Evolutionary conservation across 495 filamentous ascomycete genomes (phyloP).

Genomic region (Talaromyces nanjingensis): DNA sequence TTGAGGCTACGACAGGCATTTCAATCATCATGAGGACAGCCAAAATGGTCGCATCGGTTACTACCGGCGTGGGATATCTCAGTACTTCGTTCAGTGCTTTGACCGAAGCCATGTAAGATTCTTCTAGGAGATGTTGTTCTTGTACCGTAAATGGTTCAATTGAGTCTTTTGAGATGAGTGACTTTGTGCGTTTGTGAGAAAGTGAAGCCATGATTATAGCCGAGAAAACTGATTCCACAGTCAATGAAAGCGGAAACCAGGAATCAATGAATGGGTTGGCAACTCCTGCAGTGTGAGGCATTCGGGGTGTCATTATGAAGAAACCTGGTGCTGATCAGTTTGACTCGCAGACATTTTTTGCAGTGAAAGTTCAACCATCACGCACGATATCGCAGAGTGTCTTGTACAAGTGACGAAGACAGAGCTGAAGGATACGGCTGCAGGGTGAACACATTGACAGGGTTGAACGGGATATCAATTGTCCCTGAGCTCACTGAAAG

Average conservation of each 20-base stretch:
- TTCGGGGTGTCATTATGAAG: background rate
- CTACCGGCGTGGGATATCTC: conserved; percentile 21
- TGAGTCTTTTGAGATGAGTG: conserved; percentile 16
- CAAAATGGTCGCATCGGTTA: conserved; percentile 29
- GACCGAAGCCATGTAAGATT: conserved; percentile 30
- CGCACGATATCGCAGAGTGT: background rate
- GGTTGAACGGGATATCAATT: no score
- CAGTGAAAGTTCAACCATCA: background rate
- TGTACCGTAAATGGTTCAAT: conserved; percentile 14
- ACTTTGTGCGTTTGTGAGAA: conserved; percentile 33
- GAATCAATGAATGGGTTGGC: background rate
- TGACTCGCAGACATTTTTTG: background rate
- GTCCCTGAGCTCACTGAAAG: no score
- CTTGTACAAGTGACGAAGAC: background rate
- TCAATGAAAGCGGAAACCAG: conserved; percentile 29
- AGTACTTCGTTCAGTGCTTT: conserved; percentile 29
- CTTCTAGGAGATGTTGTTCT: conserved; percentile 22
- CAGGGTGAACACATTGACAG: background rate
- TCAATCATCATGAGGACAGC: conserved; percentile 33
- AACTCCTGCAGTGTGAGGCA: background rate
- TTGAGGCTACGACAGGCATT: conserved; percentile 1
- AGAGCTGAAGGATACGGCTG: background rate
- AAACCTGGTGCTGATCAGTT: background rate
- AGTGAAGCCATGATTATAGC: conserved; percentile 32
- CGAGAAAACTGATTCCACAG: conserved; percentile 29